Evolutionary conservation across 805 yeast genomes (phyloP).

Genomic region (Millerago galiae): DNA sequence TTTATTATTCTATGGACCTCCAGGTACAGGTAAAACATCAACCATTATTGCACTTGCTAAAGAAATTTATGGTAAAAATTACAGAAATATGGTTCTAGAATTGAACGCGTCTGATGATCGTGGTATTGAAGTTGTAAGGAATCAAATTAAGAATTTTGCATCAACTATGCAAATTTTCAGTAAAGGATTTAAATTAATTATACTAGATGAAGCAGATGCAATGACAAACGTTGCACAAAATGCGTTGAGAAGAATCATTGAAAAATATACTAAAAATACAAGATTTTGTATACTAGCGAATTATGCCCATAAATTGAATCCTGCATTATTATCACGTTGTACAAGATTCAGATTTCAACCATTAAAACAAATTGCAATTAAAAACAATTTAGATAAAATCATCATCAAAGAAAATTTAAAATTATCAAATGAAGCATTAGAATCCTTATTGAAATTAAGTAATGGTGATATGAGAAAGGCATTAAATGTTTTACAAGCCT

Average conservation of each 20-base stretch:
- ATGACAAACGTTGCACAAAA: constrained; percentile 86
- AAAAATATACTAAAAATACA: constrained; percentile 90
- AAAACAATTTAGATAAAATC: constrained; percentile 61
- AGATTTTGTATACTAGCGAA: constrained; percentile 93
- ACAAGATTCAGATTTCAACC: constrained; percentile 94
- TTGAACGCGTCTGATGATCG: constrained; percentile 96
- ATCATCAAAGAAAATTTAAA: constrained; percentile 59
- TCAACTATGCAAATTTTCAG: constrained; percentile 90
- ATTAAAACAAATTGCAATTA: constrained; percentile 58
- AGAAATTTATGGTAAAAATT: constrained; percentile 78
- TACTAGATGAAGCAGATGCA: constrained; percentile 96
- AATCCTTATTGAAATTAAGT: constrained; percentile 63
- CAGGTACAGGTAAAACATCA: constrained; percentile 91
- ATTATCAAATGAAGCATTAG: constrained; percentile 52
- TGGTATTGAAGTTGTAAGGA: constrained; percentile 97
- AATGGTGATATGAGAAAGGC: constrained; percentile 97
- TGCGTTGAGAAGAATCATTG: constrained; percentile 73
- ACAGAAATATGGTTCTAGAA: constrained; percentile 86
- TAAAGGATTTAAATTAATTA: constrained; percentile 78
- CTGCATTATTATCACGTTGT: constrained; percentile 91
- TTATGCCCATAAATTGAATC: constrained; percentile 91
- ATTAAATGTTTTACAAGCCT: constrained; percentile 88
- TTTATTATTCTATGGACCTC: constrained; percentile 89
- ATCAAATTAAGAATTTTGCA: constrained; percentile 94
- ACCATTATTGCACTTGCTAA: constrained; percentile 82